phyloP scores from a whole-genome alignment of 2,329 filamentous ascomycete genomes.

The Colletotrichum aenigma region DNA sequence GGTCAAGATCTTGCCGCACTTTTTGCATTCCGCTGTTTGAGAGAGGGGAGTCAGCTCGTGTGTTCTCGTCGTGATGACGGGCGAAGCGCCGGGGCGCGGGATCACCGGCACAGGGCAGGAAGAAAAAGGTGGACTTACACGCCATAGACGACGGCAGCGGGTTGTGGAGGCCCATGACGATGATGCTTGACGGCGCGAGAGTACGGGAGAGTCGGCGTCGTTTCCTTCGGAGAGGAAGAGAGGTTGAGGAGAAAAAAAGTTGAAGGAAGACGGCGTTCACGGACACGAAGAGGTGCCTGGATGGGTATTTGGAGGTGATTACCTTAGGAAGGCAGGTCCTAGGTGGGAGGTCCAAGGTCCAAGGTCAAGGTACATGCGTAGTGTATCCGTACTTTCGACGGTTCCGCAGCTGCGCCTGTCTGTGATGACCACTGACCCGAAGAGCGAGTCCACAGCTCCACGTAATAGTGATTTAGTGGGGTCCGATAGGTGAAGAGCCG shows the following conservation, averaged over 20 bases:
- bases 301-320: background rate
- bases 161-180: constrained; percentile 67
- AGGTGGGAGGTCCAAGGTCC: background rate
- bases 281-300: background rate
- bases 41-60: constrained; percentile 5
- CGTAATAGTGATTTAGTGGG: constrained; percentile 13
- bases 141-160: constrained; percentile 70
- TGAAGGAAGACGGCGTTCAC: background rate
- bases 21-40: constrained; percentile 87
- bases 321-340: background rate
- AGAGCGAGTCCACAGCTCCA: constrained; percentile 6
- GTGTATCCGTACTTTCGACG: background rate
- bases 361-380: background rate
- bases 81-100: constrained; percentile 23
- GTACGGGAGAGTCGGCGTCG: background rate
- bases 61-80: background rate
- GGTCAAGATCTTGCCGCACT: constrained; percentile 92
- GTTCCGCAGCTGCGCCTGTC: background rate
- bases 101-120: background rate
- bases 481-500: constrained; percentile 9
- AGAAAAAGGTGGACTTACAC: constrained; percentile 55
- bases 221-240: background rate
- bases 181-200: background rate
- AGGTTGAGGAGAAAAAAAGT: background rate
- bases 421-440: background rate